Base-by-base conservation (phyloP, 768 basidiomycete genomes). In the Lactarius tabidus region DNA sequence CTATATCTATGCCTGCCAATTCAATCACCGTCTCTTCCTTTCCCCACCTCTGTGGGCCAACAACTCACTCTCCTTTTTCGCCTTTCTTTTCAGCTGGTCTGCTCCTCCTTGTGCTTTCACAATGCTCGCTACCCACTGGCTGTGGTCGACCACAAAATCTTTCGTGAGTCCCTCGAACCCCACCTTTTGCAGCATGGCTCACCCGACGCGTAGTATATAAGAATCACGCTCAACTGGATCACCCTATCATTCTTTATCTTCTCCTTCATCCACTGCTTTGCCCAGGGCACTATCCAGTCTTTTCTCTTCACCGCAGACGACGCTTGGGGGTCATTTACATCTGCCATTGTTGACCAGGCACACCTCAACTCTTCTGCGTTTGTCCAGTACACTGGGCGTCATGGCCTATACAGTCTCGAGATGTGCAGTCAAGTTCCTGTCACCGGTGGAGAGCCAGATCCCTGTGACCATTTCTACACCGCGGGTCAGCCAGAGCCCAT, bases 271-370 rank as follows among this genome's bases (percentile, higher is more conserved):
- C 79, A 82, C 67, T 85, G 82, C 70, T 78, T 84, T 57, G 73
- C 79, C 12, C 84, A 85, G 64, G 84, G 81, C 63, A 72, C 81
- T 61, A 73, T 85, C 39, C 83, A 83, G 69, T 78, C 82, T 1
- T 72, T 82, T 20, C 76, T 85, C 14, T 82, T 77, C 70, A 75
- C 75, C 26, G 65, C 81, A 69, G 84, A 86, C 68, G 69, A 76
- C 8, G 71, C 78, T 31, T 80, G 80, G 67, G 70, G 72, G 58
- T 63, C 69, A 2, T 67, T 84, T 35, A 72, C 81, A 15, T 69
- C 74, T 28, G 69, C 70, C 12, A 78, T 85, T 62, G 75, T 80
- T 23, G 54, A 72, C 6, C 70, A 71, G 0, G 80, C 76, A 2
- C 59, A 74, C 3, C 76, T 83, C 29, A 76, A 79, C 5, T 26